Conservation (phyloP, 2,329 filamentous ascomycete genomes). For the Nothophaeocryptopus gaeumannii region DNA sequence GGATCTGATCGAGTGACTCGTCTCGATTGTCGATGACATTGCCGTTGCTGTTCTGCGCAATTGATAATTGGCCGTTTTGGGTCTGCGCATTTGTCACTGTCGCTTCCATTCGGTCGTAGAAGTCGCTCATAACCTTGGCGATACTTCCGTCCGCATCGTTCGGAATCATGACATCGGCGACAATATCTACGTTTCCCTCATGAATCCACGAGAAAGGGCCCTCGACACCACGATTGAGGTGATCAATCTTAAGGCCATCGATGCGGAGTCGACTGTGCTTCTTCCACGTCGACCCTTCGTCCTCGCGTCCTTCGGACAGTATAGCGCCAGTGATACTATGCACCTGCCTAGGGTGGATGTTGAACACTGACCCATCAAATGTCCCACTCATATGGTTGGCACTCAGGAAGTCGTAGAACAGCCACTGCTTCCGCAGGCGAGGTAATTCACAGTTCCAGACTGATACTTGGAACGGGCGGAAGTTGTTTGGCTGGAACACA, state of each 20-base stretch:
- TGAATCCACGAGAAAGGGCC: slow-evolving; percentile 98
- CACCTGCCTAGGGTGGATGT: slow-evolving; percentile 88
- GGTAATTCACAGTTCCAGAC: slow-evolving; percentile 95
- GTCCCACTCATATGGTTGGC: slow-evolving; percentile 96
- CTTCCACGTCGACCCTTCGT: slow-evolving; percentile 77
- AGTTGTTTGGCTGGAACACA: slow-evolving; percentile 82
- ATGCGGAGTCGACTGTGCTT: slow-evolving; percentile 92
- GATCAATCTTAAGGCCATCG: slow-evolving; percentile 90
- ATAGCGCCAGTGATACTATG: slow-evolving; percentile 72
- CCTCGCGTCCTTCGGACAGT: slow-evolving; percentile 54
- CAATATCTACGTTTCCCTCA: slow-evolving; percentile 93
- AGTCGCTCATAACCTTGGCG: slow-evolving; percentile 91
- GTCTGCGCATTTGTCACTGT: slow-evolving; percentile 61
- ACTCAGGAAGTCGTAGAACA: slow-evolving; percentile 95
- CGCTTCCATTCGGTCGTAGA: slow-evolving; percentile 93
- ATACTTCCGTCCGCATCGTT: slow-evolving; percentile 83
- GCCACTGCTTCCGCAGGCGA: slow-evolving; percentile 88
- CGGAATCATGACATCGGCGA: slow-evolving; percentile 93
- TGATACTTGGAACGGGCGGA: slow-evolving; percentile 92
- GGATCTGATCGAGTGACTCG: slow-evolving; percentile 5
- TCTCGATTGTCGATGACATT: slow-evolving; percentile 27
- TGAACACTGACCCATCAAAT: slow-evolving; percentile 93
- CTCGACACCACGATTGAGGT: slow-evolving; percentile 87
- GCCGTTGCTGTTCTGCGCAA: slow-evolving; percentile 8
- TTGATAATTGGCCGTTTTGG: slow-evolving; percentile 11